Evolutionary conservation across 352 stramenopile genomes (phyloP), one percentile per base, ranked within the genome.

Genomic region (Plasmopara muralis): DNA sequence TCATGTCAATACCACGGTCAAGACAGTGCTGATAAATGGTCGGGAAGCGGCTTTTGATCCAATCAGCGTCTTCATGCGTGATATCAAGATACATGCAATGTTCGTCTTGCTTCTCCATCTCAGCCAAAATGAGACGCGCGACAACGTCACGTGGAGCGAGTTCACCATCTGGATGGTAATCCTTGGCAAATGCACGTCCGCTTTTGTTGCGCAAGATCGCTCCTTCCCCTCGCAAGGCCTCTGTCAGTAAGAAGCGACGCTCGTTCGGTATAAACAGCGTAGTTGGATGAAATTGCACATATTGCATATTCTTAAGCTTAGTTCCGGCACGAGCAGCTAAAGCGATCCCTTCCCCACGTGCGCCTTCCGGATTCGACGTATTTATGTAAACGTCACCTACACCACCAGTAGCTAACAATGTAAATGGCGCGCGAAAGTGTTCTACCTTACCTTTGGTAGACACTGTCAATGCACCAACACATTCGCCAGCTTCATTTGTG

Each of bases 271-370:
- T 82, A 64, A 80, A 96, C n/a, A 98, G 59, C 15, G 93, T 95
- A 7, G 93, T 98, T 7, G 93, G 93, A 66, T 98, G 93, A 59
- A 98, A 98, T 72, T 98, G 93, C 20, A 98, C 89, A 60, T 97
- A 98, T 70, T 98, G 90, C 85, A 97, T 91, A 62, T 97, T 89
- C 62, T 89, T 82, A 29, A 92, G 72, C 47, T 64, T 68, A 14
- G 80, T 79, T 15, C 72, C 85, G 9, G 74, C 83, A 41, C 91
- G 70, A 8, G 76, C 73, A 9, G 90, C 93, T 46, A 98, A 62
- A 0, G 72, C 82, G 16, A 90, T 67, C 9, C 84, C 84, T 20
- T 89, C 84, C 8, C 78, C 78, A 39, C 79, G 72, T 20, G 84
- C 82, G 6, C 76, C 80, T 29, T 88, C 59, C 0, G 93, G 92